Conservation (phyloP, 257 asterid species). For the Solanum tacnaense region DNA sequence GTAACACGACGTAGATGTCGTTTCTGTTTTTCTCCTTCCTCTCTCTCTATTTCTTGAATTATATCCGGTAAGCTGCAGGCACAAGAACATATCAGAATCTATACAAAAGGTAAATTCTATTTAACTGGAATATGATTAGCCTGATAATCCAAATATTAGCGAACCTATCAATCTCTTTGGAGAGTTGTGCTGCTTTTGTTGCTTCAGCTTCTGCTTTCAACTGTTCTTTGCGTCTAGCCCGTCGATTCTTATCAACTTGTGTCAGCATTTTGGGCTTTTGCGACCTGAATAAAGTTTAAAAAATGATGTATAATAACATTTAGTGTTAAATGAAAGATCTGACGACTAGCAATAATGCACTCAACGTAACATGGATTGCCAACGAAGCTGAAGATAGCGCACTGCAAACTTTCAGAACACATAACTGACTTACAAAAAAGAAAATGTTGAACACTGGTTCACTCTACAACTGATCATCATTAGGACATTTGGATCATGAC, state of each 20-base stretch:
- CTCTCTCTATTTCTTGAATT: constrained; percentile 60
- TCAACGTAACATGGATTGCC: not conserved
- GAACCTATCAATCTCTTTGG: constrained; percentile 71
- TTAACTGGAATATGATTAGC: not conserved
- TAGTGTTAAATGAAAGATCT: not conserved
- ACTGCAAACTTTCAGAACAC: not conserved
- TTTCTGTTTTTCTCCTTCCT: constrained; percentile 62
- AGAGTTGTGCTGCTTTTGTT: constrained; percentile 33
- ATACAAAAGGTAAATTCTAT: not conserved
- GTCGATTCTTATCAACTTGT: constrained; percentile 59
- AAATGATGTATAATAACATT: not conserved
- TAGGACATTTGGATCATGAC: not conserved
- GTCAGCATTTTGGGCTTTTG: constrained; percentile 52
- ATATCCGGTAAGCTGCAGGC: constrained; percentile 49
- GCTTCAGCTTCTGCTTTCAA: constrained; percentile 56
- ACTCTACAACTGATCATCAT: not conserved
- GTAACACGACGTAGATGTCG: constrained; percentile 59
- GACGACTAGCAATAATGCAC: not conserved
- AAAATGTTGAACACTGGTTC: not conserved
- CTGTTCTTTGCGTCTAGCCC: constrained; percentile 63
- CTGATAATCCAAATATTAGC: not conserved
- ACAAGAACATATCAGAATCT: not conserved
- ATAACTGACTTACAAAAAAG: not conserved
- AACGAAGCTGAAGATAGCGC: not conserved
- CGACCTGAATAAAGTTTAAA: constrained; percentile 23